A percentile compares a stretch with the other conserved stretches of the same genome.
Conservation (phyloP, 1,284 basidiomycete species). For the Neonothopanus nambi region DNA sequence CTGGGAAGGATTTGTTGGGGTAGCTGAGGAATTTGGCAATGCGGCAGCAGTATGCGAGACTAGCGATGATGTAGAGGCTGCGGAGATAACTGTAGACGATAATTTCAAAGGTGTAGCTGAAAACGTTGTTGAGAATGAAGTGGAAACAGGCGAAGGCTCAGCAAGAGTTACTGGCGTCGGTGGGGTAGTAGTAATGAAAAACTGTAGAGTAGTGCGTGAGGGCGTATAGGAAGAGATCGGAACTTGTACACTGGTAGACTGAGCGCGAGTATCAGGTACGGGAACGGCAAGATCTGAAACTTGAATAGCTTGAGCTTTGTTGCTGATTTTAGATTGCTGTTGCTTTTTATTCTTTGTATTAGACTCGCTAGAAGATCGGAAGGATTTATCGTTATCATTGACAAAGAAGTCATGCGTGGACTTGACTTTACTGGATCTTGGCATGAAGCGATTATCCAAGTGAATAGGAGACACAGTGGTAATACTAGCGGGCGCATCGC, state of each 20-base stretch:
- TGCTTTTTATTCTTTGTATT: too few relatives aligned
- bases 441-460: too few relatives aligned
- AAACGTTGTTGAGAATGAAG: too few relatives aligned
- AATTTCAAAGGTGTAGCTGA: slow-evolving; percentile 5
- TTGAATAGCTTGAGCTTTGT: neutral
- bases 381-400: too few relatives aligned
- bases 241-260: neutral
- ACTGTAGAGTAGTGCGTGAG: slow-evolving; percentile 3
- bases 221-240: slow-evolving; percentile 3
- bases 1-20: slow-evolving; percentile 15
- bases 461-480: too few relatives aligned
- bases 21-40: slow-evolving; percentile 16
- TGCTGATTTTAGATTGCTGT: neutral
- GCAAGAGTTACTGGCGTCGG: too few relatives aligned
- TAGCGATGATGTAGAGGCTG: neutral
- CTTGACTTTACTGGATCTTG: too few relatives aligned
- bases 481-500: too few relatives aligned
- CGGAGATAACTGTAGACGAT: neutral
- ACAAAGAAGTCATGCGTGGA: too few relatives aligned
- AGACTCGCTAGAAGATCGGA: too few relatives aligned
- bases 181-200: too few relatives aligned
- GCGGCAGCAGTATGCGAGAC: neutral
- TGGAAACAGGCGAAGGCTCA: too few relatives aligned
- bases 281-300: slow-evolving; percentile 14
- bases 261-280: slow-evolving; percentile 17